These are phyloP conservation scores for Fusarium buxicola DNA, from an alignment of 2,329 filamentous ascomycete genomes.

Conservation along the genomic window DNA sequence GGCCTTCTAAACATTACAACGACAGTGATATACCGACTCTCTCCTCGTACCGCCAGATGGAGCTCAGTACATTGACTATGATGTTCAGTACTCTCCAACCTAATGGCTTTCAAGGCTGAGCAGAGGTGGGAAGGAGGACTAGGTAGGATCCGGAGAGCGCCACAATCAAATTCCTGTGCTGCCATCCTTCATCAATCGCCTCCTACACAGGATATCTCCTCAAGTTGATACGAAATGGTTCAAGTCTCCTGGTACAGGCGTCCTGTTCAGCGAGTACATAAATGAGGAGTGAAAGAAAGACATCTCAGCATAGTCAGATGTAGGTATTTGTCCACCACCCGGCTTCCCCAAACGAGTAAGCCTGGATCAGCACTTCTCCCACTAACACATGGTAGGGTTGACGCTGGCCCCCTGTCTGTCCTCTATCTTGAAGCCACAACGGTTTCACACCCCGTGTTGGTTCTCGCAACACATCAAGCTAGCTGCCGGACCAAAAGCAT, in stretches of 20 bases:
- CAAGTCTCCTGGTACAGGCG: neutral
- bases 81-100: neutral
- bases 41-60: neutral
- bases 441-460: slow-evolving; percentile 20
- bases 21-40: neutral
- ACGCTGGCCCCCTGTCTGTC: slow-evolving; percentile 21
- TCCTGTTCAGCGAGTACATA: neutral
- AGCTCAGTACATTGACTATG: neutral
- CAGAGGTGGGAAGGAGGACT: neutral
- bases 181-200: neutral
- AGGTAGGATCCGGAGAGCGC: neutral
- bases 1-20: neutral
- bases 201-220: neutral
- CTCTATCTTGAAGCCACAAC: slow-evolving; percentile 36
- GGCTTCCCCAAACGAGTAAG: slow-evolving; percentile 44
- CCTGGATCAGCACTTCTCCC: slow-evolving; percentile 21
- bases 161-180: neutral
- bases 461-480: slow-evolving; percentile 7
- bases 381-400: slow-evolving; percentile 21
- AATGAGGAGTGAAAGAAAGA: slow-evolving; percentile 9
- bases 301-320: slow-evolving; percentile 8
- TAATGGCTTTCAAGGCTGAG: too few relatives aligned
- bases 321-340: slow-evolving; percentile 17
- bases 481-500: slow-evolving; percentile 4
- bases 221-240: neutral